Evolutionary conservation across 1,139 yeast species (phyloP).

Genomic region (Groenewaldozyma sp.): DNA sequence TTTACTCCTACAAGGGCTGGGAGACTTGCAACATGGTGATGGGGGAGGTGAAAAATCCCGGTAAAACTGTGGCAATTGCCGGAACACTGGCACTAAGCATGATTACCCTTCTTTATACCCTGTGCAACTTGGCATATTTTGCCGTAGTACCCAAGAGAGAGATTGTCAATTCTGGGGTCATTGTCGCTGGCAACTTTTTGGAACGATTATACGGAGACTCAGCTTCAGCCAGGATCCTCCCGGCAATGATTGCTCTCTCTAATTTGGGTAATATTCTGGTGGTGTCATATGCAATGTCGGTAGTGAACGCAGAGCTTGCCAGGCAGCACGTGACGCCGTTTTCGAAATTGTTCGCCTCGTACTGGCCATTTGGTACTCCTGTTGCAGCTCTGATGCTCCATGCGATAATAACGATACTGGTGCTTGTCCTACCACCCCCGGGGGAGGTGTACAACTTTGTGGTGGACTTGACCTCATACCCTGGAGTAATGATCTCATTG

Average conservation of each 20-base stretch:
- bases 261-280: constrained; percentile 72
- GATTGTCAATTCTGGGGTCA: constrained; percentile 53
- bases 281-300: constrained; percentile 66
- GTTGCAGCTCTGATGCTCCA: constrained; percentile 45
- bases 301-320: constrained; percentile 68
- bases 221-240: constrained; percentile 49
- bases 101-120: constrained; percentile 52
- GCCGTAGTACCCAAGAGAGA: constrained; percentile 67
- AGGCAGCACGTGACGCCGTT: constrained; percentile 66
- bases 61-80: constrained; percentile 54
- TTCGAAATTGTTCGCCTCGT: constrained; percentile 43
- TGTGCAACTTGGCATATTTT: constrained; percentile 64
- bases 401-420: constrained; percentile 40
- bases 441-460: constrained; percentile 74
- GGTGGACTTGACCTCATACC: constrained; percentile 65
- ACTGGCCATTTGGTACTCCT: constrained; percentile 44
- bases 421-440: constrained; percentile 57
- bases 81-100: constrained; percentile 60
- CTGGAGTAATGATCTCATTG: constrained; percentile 59
- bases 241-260: constrained; percentile 59
- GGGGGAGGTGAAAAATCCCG: constrained; percentile 68
- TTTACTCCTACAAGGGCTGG: constrained; percentile 59
- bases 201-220: constrained; percentile 56
- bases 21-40: constrained; percentile 71
- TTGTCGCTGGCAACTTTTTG: constrained; percentile 69